phyloP scores from a whole-genome alignment of 2,329 filamentous ascomycete species.

The Aspergillus bombycis region DNA sequence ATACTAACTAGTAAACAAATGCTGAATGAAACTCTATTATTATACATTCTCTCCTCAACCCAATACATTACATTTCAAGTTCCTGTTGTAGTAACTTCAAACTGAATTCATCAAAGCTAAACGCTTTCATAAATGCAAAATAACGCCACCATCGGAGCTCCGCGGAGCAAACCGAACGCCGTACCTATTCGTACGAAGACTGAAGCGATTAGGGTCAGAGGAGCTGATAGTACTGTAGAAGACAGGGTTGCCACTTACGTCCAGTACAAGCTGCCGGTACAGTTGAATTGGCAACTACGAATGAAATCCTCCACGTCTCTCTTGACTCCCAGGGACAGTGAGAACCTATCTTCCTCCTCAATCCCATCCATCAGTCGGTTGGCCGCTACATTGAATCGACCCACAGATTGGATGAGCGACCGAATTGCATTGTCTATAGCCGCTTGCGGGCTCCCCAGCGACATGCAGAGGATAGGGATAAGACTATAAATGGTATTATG shows the following conservation, averaged over 20 bases:
- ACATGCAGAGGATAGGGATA: neutral
- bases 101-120: neutral
- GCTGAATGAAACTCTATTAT: neutral
- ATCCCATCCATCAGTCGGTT: neutral
- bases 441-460: neutral
- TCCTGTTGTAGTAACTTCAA: neutral
- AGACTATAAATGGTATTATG: neutral
- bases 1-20: neutral
- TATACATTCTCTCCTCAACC: neutral
- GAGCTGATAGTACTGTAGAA: neutral
- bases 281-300: neutral
- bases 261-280: neutral
- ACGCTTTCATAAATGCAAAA: neutral
- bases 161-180: neutral
- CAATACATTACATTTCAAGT: neutral
- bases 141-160: neutral
- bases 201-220: neutral
- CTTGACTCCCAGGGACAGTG: neutral
- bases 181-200: neutral
- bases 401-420: neutral
- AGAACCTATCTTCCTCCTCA: neutral
- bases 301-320: neutral
- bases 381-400: neutral
- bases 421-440: neutral
- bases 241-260: neutral